A percentile compares a stretch with the other conserved stretches of the same genome.
Evolutionary conservation across 2,329 filamentous ascomycete species (phyloP).

Genomic region (Colletotrichum lupini): DNA sequence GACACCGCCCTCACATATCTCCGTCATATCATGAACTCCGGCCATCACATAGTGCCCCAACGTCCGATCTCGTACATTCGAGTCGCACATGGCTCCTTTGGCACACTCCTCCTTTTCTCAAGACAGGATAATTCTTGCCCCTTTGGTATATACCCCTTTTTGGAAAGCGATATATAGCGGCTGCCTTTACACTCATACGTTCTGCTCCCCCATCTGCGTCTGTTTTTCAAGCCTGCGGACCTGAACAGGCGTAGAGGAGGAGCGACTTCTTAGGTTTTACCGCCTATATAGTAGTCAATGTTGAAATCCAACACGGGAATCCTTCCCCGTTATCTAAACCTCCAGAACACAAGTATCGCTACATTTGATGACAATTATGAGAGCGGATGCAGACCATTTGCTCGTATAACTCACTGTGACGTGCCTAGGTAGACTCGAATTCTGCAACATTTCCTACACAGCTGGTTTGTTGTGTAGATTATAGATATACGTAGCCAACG

Average conservation of each 20-base stretch:
- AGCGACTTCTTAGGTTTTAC: not conserved
- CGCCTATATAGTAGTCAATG: not conserved
- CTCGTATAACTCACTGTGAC: not conserved
- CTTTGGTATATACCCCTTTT: constrained; percentile 7
- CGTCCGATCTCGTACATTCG: not conserved
- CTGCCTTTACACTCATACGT: not conserved
- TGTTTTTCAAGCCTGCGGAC: not conserved
- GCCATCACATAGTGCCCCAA: not conserved
- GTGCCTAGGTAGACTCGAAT: not conserved
- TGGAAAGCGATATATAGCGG: not conserved
- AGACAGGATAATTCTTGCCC: not conserved
- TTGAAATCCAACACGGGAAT: not conserved
- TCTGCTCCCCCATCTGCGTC: not conserved
- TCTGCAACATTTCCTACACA: not conserved
- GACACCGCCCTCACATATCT: not conserved
- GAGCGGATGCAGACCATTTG: not conserved
- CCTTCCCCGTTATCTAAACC: not conserved
- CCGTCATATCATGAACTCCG: not conserved
- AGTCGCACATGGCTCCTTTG: not conserved
- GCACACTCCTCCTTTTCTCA: not conserved
- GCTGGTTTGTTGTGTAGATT: not conserved
- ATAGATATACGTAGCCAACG: not conserved
- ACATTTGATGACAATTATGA: not conserved
- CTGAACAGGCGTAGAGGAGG: not conserved
- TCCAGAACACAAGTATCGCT: not conserved